These are phyloP conservation scores for Lasiodiplodia theobromae DNA, from an alignment of 2,329 filamentous ascomycete genomes.

Conservation along the genomic window DNA sequence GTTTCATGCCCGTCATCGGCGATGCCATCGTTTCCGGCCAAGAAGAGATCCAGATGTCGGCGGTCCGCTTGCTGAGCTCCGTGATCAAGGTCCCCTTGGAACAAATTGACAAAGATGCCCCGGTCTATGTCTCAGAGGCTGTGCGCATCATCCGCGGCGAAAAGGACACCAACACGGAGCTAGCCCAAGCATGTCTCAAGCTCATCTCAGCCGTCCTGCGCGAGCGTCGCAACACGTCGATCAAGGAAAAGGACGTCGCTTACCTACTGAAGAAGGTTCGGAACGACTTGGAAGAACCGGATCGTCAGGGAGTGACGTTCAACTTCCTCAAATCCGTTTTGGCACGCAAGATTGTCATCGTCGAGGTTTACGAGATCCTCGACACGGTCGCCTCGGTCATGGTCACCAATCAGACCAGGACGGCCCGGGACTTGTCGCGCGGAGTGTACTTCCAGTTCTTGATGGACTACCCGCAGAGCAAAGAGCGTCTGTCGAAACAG, in stretches of 20 bases:
- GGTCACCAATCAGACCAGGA: slow-evolving; percentile 92
- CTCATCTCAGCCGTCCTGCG: slow-evolving; percentile 84
- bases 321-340: slow-evolving; percentile 90
- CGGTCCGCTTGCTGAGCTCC: slow-evolving; percentile 82
- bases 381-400: slow-evolving; percentile 91
- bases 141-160: slow-evolving; percentile 80
- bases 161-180: slow-evolving; percentile 79
- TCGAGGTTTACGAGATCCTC: slow-evolving; percentile 87
- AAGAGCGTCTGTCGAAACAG: slow-evolving; percentile 87
- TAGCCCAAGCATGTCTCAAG: slow-evolving; percentile 88
- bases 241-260: slow-evolving; percentile 83
- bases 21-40: slow-evolving; percentile 84
- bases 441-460: slow-evolving; percentile 94
- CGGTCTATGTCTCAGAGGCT: slow-evolving; percentile 85
- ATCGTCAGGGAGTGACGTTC: slow-evolving; percentile 91
- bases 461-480: slow-evolving; percentile 91
- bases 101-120: slow-evolving; percentile 71
- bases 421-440: slow-evolving; percentile 84
- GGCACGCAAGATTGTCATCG: slow-evolving; percentile 82
- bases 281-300: slow-evolving; percentile 89
- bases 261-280: slow-evolving; percentile 82
- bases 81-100: slow-evolving; percentile 84
- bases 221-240: slow-evolving; percentile 76
- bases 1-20: slow-evolving; percentile 87
- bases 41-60: slow-evolving; percentile 90